phyloP scores from a whole-genome alignment of 148 eudicot species.

The Spergularia bocconei region DNA sequence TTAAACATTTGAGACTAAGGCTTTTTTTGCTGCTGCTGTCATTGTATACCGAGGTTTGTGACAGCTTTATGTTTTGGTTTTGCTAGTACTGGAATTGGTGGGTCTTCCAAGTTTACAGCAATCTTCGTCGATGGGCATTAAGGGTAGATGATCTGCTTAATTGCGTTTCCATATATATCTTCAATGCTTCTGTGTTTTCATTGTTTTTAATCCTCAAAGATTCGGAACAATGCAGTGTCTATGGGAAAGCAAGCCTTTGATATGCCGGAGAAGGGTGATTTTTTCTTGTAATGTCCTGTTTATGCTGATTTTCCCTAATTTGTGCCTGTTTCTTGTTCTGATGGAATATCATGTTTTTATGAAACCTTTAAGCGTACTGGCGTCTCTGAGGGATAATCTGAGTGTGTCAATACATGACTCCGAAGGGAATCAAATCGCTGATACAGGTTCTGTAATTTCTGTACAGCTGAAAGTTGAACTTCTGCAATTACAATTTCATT shows the following conservation, averaged over 20 bases:
- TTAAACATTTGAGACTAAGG: too few species aligned
- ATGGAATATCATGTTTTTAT: slow-evolving; percentile 14
- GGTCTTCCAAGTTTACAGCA: slow-evolving; percentile 46
- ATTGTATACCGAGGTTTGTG: not conserved
- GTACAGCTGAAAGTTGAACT: not conserved
- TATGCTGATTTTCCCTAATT: not conserved
- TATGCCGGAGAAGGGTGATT: slow-evolving; percentile 54
- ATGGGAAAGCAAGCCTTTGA: slow-evolving; percentile 68
- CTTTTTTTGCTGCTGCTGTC: too few species aligned
- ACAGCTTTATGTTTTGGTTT: not conserved
- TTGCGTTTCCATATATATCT: not conserved
- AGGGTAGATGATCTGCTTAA: slow-evolving; percentile 36
- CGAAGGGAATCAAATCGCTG: slow-evolving; percentile 69
- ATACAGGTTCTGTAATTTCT: slow-evolving; percentile 42
- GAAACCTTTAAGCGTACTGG: slow-evolving; percentile 50
- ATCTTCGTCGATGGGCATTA: slow-evolving; percentile 55
- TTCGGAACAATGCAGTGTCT: slow-evolving; percentile 57
- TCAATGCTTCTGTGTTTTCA: not conserved
- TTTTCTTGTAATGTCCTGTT: slow-evolving; percentile 63
- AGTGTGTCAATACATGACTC: slow-evolving; percentile 52
- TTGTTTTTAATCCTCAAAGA: slow-evolving; percentile 8
- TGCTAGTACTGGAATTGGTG: slow-evolving; percentile 59
- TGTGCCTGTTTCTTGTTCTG: not conserved
- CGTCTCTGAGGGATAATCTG: slow-evolving; percentile 61
- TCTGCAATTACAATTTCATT: too few species aligned